Evolutionary conservation across 306 rosid species (phyloP).

Genomic region (Gynostemma pentaphyllum): DNA sequence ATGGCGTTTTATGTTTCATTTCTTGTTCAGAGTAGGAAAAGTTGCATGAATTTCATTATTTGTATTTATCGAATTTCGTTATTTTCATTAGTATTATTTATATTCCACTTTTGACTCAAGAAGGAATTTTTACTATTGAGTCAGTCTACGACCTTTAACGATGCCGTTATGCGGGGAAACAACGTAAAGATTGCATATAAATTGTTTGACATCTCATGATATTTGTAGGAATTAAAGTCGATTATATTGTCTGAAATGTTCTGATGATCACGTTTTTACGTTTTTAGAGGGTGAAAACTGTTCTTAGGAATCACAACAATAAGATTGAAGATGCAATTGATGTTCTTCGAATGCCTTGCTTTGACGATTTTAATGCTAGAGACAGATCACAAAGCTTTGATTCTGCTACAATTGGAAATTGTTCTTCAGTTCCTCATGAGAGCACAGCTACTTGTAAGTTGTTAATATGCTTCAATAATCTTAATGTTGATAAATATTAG

Average conservation of each 20-base stretch:
- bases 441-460: slow-evolving; percentile 17
- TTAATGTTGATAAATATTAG: neutral
- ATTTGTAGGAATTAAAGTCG: neutral
- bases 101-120: neutral
- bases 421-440: slow-evolving; percentile 7
- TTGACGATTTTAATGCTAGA: slow-evolving; percentile 7
- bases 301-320: slow-evolving; percentile 15
- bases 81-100: neutral
- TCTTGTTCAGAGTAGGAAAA: neutral
- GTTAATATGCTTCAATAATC: neutral
- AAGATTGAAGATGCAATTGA: slow-evolving; percentile 19
- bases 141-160: neutral
- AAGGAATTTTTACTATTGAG: too few species aligned
- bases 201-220: neutral
- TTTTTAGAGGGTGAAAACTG: slow-evolving; percentile 19
- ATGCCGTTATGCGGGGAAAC: too few species aligned
- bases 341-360: slow-evolving; percentile 15
- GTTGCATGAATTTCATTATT: neutral
- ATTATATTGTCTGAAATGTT: neutral
- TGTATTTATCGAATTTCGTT: neutral
- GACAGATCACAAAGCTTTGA: too few species aligned
- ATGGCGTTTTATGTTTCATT: neutral
- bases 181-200: neutral
- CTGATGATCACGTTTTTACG: neutral
- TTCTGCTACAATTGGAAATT: slow-evolving; percentile 8